Evolutionary conservation across 2,329 filamentous ascomycete species (phyloP).

Genomic region (Fusarium luffae): DNA sequence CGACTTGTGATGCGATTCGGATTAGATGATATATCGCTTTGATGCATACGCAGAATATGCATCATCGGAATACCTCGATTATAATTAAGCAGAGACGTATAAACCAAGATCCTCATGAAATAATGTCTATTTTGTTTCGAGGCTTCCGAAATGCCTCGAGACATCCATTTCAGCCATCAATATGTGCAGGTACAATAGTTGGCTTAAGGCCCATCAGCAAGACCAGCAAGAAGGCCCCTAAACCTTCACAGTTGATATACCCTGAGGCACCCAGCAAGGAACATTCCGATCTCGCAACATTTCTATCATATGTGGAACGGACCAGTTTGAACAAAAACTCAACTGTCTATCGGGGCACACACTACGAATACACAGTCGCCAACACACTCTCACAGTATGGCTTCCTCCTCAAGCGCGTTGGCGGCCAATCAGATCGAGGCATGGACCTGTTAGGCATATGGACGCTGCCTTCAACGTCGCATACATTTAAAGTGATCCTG

Average conservation of each 20-base stretch:
- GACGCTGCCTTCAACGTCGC: conserved; percentile 59
- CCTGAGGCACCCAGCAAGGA: conserved; percentile 59
- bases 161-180: not conserved
- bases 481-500: conserved; percentile 60
- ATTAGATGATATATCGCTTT: conserved; percentile 26
- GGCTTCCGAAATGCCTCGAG: conserved; percentile 10
- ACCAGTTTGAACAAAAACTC: conserved; percentile 65
- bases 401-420: conserved; percentile 73
- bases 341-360: conserved; percentile 76
- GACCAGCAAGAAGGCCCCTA: not conserved
- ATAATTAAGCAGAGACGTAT: not conserved
- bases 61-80: not conserved
- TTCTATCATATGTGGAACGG: conserved; percentile 71
- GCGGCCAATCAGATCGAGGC: conserved; percentile 74
- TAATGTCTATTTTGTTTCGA: conserved; percentile 26
- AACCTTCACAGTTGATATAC: conserved; percentile 49
- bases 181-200: not conserved
- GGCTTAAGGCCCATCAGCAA: conserved; percentile 20
- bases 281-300: conserved; percentile 73
- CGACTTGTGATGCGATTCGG: not conserved
- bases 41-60: conserved; percentile 22
- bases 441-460: conserved; percentile 81
- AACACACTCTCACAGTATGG: conserved; percentile 67
- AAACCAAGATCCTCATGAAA: conserved; percentile 18
- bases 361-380: conserved; percentile 79